Conservation (phyloP, 352 stramenopile genomes). For the Phytophthora pini region DNA sequence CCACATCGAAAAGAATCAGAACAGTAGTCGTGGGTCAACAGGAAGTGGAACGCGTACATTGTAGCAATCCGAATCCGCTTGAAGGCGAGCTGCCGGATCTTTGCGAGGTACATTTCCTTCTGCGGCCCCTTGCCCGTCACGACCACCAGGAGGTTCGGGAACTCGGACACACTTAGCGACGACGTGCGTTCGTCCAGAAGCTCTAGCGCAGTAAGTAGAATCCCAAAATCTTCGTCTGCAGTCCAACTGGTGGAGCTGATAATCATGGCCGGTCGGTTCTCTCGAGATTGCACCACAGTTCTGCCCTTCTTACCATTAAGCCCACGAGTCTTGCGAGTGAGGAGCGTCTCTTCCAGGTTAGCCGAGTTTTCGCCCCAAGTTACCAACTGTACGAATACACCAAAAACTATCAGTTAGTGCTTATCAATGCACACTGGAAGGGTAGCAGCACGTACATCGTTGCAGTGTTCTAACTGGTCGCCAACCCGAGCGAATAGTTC, state of each 20-base stretch:
- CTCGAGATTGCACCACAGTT: slow-evolving; percentile 35
- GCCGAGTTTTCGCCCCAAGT: slow-evolving; percentile 30
- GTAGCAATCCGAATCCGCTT: slow-evolving; percentile 87
- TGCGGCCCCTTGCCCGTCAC: slow-evolving; percentile 98
- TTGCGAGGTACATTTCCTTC: slow-evolving; percentile 90
- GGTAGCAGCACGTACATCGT: slow-evolving; percentile 54
- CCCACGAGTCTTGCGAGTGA: slow-evolving; percentile 53
- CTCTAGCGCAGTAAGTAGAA: slow-evolving; percentile 94
- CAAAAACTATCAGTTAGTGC: too few species aligned
- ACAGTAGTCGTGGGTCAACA: background rate
- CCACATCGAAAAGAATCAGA: background rate
- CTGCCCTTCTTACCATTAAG: slow-evolving; percentile 37
- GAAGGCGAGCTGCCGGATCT: slow-evolving; percentile 77
- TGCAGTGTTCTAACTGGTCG: slow-evolving; percentile 72
- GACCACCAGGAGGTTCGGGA: slow-evolving; percentile 91
- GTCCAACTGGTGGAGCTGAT: slow-evolving; percentile 99
- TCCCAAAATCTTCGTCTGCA: slow-evolving; percentile 98
- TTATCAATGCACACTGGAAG: background rate
- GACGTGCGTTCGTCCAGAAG: slow-evolving; percentile 68
- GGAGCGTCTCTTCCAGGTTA: slow-evolving; percentile 64
- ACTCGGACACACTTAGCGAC: slow-evolving; percentile 42
- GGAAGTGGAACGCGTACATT: slow-evolving; percentile 52
- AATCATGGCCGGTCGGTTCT: slow-evolving; percentile 73
- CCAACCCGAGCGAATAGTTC: slow-evolving; percentile 89
- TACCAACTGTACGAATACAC: slow-evolving; percentile 35